A percentile compares a stretch with the other conserved stretches of the same genome.
Conservation (phyloP, 2,329 filamentous ascomycete genomes). For the Tolypocladium endophyticum region DNA sequence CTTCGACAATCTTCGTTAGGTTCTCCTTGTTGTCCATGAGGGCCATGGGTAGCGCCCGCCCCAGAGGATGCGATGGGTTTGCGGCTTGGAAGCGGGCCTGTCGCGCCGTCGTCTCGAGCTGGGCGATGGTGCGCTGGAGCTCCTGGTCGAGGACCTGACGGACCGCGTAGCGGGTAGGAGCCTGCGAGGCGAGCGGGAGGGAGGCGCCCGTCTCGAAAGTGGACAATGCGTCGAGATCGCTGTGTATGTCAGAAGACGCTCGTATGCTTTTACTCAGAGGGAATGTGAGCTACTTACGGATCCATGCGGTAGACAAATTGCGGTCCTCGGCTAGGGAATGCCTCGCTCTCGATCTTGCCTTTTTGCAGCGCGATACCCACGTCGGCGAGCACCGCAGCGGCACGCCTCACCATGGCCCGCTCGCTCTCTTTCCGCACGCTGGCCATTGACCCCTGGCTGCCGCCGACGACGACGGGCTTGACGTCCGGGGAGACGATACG, state of each 20-base stretch:
- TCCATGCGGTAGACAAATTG: constrained; percentile 91
- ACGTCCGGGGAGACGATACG: constrained; percentile 81
- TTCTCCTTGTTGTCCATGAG: constrained; percentile 27
- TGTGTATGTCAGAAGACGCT: constrained; percentile 12
- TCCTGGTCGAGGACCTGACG: constrained; percentile 91
- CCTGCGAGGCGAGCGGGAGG: constrained; percentile 44
- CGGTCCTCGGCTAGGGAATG: constrained; percentile 44
- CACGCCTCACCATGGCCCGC: constrained; percentile 66
- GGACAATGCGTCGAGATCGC: constrained; percentile 65
- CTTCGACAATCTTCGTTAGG: constrained; percentile 8
- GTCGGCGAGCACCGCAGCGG: constrained; percentile 74
- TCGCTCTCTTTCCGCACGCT: constrained; percentile 84
- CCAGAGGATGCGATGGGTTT: constrained; percentile 14
- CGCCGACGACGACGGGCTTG: constrained; percentile 77
- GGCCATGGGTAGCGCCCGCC: background rate
- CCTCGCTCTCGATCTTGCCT: constrained; percentile 65
- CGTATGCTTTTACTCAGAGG: background rate
- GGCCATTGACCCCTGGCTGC: constrained; percentile 56
- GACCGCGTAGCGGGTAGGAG: constrained; percentile 81
- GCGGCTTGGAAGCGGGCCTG: constrained; percentile 54
- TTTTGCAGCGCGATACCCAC: constrained; percentile 73
- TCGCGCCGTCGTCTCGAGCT: constrained; percentile 55
- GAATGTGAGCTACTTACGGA: constrained; percentile 46
- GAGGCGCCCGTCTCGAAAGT: constrained; percentile 60
- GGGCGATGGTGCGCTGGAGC: constrained; percentile 60